phyloP scores from a whole-genome alignment of 441 rosid genomes.

The Pelargonium australe region DNA sequence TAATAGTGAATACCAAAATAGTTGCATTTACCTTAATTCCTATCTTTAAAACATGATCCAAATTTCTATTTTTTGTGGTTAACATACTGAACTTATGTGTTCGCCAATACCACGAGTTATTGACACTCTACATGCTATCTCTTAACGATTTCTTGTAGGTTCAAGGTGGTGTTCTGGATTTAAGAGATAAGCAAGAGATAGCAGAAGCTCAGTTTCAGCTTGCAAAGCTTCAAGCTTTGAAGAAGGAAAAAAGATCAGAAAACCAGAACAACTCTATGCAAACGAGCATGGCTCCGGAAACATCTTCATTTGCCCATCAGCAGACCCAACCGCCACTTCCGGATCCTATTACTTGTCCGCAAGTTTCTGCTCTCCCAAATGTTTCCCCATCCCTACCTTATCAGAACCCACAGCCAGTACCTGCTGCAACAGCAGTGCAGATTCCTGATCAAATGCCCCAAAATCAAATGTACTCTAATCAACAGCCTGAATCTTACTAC shows the following conservation, averaged over 20 bases:
- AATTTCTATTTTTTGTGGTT: not conserved
- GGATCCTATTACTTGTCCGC: conserved; percentile 19
- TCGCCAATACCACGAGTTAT: not conserved
- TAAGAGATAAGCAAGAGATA: conserved; percentile 58
- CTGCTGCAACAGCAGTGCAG: conserved; percentile 26
- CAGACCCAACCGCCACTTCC: conserved; percentile 24
- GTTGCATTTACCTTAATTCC: too few species aligned
- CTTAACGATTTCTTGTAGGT: conserved; percentile 32
- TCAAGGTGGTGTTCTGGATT: conserved; percentile 35
- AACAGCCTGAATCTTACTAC: conserved; percentile 25
- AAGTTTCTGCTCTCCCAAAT: conserved; percentile 14
- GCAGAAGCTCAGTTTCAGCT: conserved; percentile 35
- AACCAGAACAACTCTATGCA: conserved; percentile 25
- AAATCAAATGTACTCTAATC: conserved; percentile 16
- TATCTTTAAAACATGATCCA: too few species aligned
- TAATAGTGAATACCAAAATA: too few species aligned
- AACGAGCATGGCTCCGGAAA: conserved; percentile 18
- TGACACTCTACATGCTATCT: conserved; percentile 8
- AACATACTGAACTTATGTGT: conserved; percentile 4
- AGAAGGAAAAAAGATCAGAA: conserved; percentile 21
- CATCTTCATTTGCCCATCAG: conserved; percentile 26
- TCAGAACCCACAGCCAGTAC: conserved; percentile 18
- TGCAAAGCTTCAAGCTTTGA: conserved; percentile 30
- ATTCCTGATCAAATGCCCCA: conserved; percentile 23
- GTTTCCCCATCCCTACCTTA: conserved; percentile 15